A percentile compares a stretch with the other conserved stretches of the same genome.
Evolutionary conservation across 768 basidiomycete genomes (phyloP).

Genomic region (Serendipita sp.): DNA sequence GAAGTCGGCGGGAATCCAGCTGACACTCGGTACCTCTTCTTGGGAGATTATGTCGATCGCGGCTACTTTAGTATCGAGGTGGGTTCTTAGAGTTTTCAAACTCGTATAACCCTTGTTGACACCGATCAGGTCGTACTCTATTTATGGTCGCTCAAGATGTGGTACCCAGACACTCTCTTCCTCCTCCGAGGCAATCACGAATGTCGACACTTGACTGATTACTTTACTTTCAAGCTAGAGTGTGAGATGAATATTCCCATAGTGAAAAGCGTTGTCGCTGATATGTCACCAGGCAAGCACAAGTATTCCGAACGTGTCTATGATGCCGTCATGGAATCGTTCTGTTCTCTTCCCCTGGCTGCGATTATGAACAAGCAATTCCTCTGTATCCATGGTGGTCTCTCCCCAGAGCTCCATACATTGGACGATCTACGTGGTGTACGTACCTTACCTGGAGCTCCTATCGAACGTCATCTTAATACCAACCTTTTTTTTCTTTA

Average conservation of each 20-base stretch:
- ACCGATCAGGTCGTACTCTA: conserved; percentile 76
- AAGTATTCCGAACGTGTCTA: conserved; percentile 96
- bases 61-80: conserved; percentile 92
- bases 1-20: conserved; percentile 92
- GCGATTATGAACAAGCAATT: conserved; percentile 99
- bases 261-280: conserved; percentile 6
- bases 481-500: conserved; percentile 18
- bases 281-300: conserved; percentile 60
- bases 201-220: conserved; percentile 95
- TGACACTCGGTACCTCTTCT: conserved; percentile 80
- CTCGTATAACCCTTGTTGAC: background rate
- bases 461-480: background rate
- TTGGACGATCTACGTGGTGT: conserved; percentile 87
- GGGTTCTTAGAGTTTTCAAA: conserved; percentile 12
- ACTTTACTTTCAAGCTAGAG: conserved; percentile 94
- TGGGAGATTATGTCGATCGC: conserved; percentile 87
- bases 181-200: conserved; percentile 97
- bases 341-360: conserved; percentile 87
- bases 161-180: conserved; percentile 96
- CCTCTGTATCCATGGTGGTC: conserved; percentile 92
- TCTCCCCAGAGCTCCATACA: conserved; percentile 89
- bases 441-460: conserved; percentile 18
- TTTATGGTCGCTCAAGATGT: conserved; percentile 96
- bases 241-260: conserved; percentile 15
- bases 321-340: conserved; percentile 95